Evolutionary conservation across 352 stramenopile species (phyloP).

Genomic region (Phytopythium aichiense): DNA sequence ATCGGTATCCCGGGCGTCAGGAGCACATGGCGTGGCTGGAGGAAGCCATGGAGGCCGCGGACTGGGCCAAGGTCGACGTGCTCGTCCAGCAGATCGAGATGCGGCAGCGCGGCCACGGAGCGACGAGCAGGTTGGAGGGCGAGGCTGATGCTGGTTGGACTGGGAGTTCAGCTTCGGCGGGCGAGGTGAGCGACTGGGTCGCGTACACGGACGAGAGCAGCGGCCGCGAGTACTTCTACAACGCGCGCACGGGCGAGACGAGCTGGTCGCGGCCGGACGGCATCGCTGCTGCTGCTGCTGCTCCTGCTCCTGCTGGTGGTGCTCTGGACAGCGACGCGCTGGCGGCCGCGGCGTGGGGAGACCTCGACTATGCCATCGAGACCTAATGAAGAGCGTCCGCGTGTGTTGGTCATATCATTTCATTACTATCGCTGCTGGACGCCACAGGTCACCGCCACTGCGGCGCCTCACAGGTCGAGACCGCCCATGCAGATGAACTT

Average conservation of each 20-base stretch:
- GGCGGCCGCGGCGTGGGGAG: slow-evolving; percentile 1
- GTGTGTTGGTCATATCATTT: not conserved
- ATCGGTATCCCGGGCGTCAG: slow-evolving; percentile 47
- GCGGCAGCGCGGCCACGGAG: slow-evolving; percentile 48
- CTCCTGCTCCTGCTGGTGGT: not conserved
- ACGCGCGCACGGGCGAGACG: slow-evolving; percentile 28
- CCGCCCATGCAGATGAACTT: slow-evolving; percentile 93
- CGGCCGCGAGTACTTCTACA: slow-evolving; percentile 40
- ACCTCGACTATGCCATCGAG: not conserved
- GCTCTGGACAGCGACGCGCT: not conserved
- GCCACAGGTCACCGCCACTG: not conserved
- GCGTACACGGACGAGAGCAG: slow-evolving; percentile 22
- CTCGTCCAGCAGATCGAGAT: slow-evolving; percentile 71
- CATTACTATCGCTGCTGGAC: not conserved
- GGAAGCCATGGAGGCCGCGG: slow-evolving; percentile 40
- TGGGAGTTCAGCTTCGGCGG: not conserved
- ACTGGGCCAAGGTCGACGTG: slow-evolving; percentile 68
- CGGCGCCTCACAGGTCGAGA: slow-evolving; percentile 21
- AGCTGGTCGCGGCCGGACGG: slow-evolving; percentile 16
- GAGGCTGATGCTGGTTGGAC: not conserved
- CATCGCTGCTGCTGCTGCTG: slow-evolving; percentile 1
- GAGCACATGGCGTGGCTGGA: slow-evolving; percentile 75
- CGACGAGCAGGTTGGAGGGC: slow-evolving; percentile 5
- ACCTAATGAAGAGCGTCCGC: not conserved
- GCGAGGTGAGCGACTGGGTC: slow-evolving; percentile 10